Conservation (phyloP, 352 stramenopile genomes). For the Phytophthora litchii region DNA sequence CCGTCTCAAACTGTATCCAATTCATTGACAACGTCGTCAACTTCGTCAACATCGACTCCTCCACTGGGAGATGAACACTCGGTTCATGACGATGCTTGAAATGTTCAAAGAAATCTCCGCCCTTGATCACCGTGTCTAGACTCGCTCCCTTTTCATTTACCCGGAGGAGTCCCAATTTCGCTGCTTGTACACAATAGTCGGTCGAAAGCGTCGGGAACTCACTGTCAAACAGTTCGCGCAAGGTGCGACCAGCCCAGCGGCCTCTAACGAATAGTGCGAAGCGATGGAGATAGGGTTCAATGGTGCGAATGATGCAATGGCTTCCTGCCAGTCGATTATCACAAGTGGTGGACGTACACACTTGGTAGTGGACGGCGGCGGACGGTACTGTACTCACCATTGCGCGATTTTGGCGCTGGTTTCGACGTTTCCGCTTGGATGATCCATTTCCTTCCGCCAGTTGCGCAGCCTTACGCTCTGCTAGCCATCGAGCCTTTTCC, state of each 20-base stretch:
- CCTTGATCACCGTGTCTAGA: slow-evolving; percentile 71
- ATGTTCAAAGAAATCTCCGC: slow-evolving; percentile 90
- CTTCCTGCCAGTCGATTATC: slow-evolving; percentile 28
- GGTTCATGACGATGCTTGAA: slow-evolving; percentile 94
- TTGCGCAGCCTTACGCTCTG: slow-evolving; percentile 41
- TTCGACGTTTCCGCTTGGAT: slow-evolving; percentile 47
- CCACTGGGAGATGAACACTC: slow-evolving; percentile 55
- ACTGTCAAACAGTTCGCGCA: slow-evolving; percentile 85
- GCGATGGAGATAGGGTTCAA: slow-evolving; percentile 91
- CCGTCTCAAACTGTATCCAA: slow-evolving; percentile 55
- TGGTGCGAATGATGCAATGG: slow-evolving; percentile 45
- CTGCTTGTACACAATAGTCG: slow-evolving; percentile 65
- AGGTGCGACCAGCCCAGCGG: slow-evolving; percentile 83
- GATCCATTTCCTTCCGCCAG: slow-evolving; percentile 14
- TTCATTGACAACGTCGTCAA: slow-evolving; percentile 12
- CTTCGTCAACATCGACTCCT: slow-evolving; percentile 12
- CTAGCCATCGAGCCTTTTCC: slow-evolving; percentile 43
- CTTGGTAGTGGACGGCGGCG: slow-evolving; percentile 29
- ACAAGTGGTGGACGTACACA: slow-evolving; percentile 39
- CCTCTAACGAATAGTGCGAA: slow-evolving; percentile 92
- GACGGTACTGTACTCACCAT: slow-evolving; percentile 13
- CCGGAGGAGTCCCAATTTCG: slow-evolving; percentile 84
- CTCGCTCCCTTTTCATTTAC: slow-evolving; percentile 74
- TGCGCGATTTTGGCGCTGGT: slow-evolving; percentile 35
- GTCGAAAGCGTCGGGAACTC: slow-evolving; percentile 58